Conservation (phyloP, 305 asterid species). For the Withania somnifera region DNA sequence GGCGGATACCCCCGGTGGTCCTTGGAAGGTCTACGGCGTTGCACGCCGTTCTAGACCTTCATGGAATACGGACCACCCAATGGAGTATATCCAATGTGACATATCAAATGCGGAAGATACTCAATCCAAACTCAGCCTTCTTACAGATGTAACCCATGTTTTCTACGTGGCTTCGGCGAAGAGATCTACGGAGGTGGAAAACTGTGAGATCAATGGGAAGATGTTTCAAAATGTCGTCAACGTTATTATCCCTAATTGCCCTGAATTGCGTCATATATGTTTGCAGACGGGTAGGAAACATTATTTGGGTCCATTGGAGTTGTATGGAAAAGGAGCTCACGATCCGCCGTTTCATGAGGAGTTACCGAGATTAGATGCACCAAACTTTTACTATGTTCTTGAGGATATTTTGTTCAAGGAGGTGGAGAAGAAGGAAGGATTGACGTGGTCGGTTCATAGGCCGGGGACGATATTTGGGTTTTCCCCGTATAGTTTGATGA, state of each 20-base stretch:
- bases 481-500: slow-evolving; percentile 49
- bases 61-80: slow-evolving; percentile 47
- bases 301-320: slow-evolving; percentile 47
- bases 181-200: slow-evolving; percentile 38
- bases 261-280: slow-evolving; percentile 31
- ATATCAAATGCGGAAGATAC: slow-evolving; percentile 20
- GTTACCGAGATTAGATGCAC: slow-evolving; percentile 24
- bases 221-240: slow-evolving; percentile 39
- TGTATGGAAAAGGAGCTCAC: slow-evolving; percentile 24
- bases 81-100: slow-evolving; percentile 51
- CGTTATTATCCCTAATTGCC: slow-evolving; percentile 32
- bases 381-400: slow-evolving; percentile 44
- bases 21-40: slow-evolving; percentile 65
- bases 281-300: slow-evolving; percentile 56
- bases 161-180: slow-evolving; percentile 54
- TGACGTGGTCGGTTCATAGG: slow-evolving; percentile 58
- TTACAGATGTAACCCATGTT: slow-evolving; percentile 43
- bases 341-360: slow-evolving; percentile 52
- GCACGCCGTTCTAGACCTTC: slow-evolving; percentile 54
- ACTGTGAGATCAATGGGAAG: slow-evolving; percentile 34
- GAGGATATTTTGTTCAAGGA: slow-evolving; percentile 35
- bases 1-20: slow-evolving; percentile 64
- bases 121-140: slow-evolving; percentile 30
- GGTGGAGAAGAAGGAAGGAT: slow-evolving; percentile 15
- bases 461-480: slow-evolving; percentile 50